Evolutionary conservation across 1,139 yeast species (phyloP).

Genomic region (Geotrichum restrictum): DNA sequence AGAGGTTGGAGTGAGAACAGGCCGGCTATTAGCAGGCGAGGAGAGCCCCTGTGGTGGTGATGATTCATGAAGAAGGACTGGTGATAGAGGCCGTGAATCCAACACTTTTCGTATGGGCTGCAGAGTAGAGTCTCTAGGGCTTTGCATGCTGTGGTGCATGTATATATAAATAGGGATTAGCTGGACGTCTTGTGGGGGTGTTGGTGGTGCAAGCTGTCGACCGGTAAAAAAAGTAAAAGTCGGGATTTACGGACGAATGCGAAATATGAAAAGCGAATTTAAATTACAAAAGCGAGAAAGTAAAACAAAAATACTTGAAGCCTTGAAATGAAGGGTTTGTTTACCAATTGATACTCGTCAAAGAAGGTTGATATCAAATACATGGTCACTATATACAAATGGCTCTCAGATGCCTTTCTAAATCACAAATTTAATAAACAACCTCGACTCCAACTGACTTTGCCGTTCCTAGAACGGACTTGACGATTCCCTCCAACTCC

Average conservation of each 20-base stretch:
- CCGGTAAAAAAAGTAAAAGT: neutral
- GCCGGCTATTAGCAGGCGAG: neutral
- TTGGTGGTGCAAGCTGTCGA: no score
- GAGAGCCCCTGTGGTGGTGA: neutral
- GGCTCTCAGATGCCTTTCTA: neutral
- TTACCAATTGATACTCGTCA: no score
- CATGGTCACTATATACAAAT: neutral
- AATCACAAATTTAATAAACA: conserved; percentile 47
- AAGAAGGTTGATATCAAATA: no score
- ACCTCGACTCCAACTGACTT: conserved; percentile 82
- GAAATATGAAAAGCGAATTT: neutral
- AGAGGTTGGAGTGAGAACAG: neutral
- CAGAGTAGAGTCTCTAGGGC: no score
- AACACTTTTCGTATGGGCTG: no score
- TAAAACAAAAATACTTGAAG: neutral
- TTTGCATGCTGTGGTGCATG: no score
- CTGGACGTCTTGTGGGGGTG: no score
- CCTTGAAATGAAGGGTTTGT: no score
- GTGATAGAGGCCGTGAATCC: no score
- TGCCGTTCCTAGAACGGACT: conserved; percentile 82
- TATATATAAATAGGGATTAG: no score
- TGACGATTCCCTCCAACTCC: conserved; percentile 72
- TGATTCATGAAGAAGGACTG: no score
- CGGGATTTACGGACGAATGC: neutral
- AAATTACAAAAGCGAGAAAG: neutral